Base-by-base conservation (phyloP, 202 grass and related monocot genomes). In the Musa balbisiana region DNA sequence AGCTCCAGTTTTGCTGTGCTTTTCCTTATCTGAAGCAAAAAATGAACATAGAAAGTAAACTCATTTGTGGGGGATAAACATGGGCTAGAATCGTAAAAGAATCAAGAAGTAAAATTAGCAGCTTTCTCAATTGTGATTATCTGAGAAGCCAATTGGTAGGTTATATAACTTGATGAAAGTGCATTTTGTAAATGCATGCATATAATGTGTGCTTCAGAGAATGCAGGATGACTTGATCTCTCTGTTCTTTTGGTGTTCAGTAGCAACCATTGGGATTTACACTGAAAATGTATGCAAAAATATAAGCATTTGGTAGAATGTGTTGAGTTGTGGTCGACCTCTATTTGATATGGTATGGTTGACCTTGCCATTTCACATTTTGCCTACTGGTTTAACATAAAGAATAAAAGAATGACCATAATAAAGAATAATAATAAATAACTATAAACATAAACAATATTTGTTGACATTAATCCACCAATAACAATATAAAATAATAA, bases 1-100 rank as follows among this genome's bases (percentile, higher is more conserved):
- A 99, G 77, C 79, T 94, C 95, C 84, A 99, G 91, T 83, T 99
- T 99, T 71, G 89, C 91, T 68, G 91, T 94, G 83, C 91, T 99
- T 89, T 87, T 94, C 82, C 89, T 85, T 72, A 92, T 64, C 95
- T 99, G 81, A 82, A 81, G 53, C 66, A 76, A 75, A 74, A 43
- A 50, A 23, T 43, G 16, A 69, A 1, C 19, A 69, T 19, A 27
- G 15, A 50, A 4, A 20, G 29, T 8, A 69, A 51, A 43, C 16
- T 49, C 16, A 69, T 19, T 51, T 29, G 26, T 69, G 67, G 11
- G 26, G 5, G 5, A 43, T 43, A 43, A 43, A 43, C 33, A 43
- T 43, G 33, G 5, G 33, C 33, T 2, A 69, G 33, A 19, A 50
- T n/a, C 11, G 11, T 9, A 10, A 49, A 51, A 67, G 27, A 13